Conservation (phyloP, 2,329 filamentous ascomycete genomes). For the Aspergillus felis region DNA sequence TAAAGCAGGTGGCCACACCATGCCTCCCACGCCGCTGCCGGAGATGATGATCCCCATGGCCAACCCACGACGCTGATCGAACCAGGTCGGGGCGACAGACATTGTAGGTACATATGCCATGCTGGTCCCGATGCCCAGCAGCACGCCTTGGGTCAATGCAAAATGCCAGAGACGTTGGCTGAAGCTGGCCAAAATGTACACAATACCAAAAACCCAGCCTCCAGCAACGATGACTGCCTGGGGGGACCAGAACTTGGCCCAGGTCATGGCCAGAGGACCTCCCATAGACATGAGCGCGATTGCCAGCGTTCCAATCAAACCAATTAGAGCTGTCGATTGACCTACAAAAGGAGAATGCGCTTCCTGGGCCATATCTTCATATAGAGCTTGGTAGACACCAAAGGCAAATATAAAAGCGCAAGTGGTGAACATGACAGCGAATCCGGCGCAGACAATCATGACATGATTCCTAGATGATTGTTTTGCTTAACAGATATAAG, state of each 20-base stretch:
- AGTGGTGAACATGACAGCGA: constrained; percentile 27
- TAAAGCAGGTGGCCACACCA: constrained; percentile 29
- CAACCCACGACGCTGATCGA: constrained; percentile 30
- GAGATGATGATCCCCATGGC: constrained; percentile 39
- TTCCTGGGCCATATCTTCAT: constrained; percentile 28
- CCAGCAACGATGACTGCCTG: constrained; percentile 26
- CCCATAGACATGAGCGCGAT: constrained; percentile 36
- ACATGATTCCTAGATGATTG: too few relatives aligned
- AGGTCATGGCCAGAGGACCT: constrained; percentile 31
- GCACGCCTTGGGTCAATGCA: constrained; percentile 31
- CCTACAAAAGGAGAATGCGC: constrained; percentile 32
- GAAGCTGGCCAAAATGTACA: constrained; percentile 31
- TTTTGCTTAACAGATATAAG: too few relatives aligned
- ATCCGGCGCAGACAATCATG: neutral
- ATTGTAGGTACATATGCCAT: constrained; percentile 36
- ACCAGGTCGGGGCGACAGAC: constrained; percentile 38
- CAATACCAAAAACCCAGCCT: constrained; percentile 6
- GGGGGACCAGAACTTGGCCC: constrained; percentile 33
- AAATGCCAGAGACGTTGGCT: constrained; percentile 31
- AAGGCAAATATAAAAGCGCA: constrained; percentile 40
- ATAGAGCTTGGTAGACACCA: constrained; percentile 40
- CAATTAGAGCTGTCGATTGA: constrained; percentile 35
- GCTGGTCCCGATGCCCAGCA: constrained; percentile 36
- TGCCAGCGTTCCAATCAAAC: constrained; percentile 36
- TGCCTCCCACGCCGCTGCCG: constrained; percentile 38